Evolutionary conservation across 306 rosid genomes (phyloP).

Genomic region (Fragaria ananassa): DNA sequence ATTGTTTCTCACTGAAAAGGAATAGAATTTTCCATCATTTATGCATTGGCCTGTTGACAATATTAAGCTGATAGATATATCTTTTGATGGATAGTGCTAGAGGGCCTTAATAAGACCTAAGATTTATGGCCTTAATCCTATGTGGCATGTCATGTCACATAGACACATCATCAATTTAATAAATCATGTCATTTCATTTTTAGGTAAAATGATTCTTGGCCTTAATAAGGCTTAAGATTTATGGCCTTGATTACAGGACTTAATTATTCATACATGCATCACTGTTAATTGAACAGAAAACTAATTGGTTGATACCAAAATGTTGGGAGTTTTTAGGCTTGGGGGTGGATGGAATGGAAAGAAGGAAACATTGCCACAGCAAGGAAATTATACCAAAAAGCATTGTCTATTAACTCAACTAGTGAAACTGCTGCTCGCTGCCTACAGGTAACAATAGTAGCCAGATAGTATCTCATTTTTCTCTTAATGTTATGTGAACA

Average conservation of each 20-base stretch:
- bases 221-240: no score
- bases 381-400: constrained; percentile 72
- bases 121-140: no score
- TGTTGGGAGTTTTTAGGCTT: constrained; percentile 60
- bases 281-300: constrained; percentile 15
- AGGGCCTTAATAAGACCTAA: no score
- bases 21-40: not conserved
- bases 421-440: constrained; percentile 94
- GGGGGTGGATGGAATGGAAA: constrained; percentile 99
- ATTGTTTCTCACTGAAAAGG: not conserved
- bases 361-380: constrained; percentile 81
- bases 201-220: no score
- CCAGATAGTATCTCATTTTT: not conserved
- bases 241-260: not conserved
- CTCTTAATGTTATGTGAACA: not conserved
- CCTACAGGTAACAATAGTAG: constrained; percentile 65
- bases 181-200: no score
- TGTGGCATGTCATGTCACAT: no score
- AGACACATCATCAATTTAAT: no score
- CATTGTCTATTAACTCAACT: constrained; percentile 51
- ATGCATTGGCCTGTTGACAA: not conserved
- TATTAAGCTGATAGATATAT: constrained; percentile 4
- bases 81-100: no score
- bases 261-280: not conserved
- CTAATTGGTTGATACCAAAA: constrained; percentile 22